These are phyloP conservation scores for Microsporum canis DNA, from an alignment of 2,329 filamentous ascomycete genomes.

Conservation along the genomic window DNA sequence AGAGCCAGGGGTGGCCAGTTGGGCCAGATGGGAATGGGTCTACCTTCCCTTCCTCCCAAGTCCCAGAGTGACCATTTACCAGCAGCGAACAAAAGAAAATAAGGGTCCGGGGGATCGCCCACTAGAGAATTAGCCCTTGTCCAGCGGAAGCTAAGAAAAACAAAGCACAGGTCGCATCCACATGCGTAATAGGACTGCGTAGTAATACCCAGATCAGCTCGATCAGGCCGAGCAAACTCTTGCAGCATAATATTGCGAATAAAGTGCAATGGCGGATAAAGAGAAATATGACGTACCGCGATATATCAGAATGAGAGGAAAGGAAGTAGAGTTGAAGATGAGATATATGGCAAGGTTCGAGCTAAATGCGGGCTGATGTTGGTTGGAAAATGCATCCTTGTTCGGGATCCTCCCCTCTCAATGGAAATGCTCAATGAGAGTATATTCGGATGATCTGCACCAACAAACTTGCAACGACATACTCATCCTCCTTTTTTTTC, in stretches of 20 bases:
- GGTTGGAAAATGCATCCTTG: background rate
- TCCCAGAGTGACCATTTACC: constrained; percentile 1
- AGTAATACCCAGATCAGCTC: background rate
- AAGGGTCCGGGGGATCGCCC: constrained; percentile 10
- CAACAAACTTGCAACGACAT: background rate
- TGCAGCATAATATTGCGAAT: background rate
- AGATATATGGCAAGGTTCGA: background rate
- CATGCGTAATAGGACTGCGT: background rate
- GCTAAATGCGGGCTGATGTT: constrained; percentile 2
- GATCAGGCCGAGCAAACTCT: background rate
- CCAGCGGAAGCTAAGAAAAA: constrained; percentile 12
- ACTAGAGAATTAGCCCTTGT: constrained; percentile 12
- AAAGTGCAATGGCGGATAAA: background rate
- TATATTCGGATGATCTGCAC: background rate
- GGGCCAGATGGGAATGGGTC: constrained; percentile 1
- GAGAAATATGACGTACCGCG: background rate
- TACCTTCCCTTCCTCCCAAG: background rate
- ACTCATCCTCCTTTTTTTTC: background rate
- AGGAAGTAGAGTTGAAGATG: background rate
- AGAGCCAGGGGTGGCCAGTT: constrained; percentile 1
- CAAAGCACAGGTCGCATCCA: constrained; percentile 7
- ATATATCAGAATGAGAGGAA: background rate
- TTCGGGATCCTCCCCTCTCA: background rate
- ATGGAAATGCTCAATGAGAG: background rate
- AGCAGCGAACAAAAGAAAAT: constrained; percentile 1